phyloP scores from a whole-genome alignment of 208 protist genomes.

The Borovskyia barvae region DNA sequence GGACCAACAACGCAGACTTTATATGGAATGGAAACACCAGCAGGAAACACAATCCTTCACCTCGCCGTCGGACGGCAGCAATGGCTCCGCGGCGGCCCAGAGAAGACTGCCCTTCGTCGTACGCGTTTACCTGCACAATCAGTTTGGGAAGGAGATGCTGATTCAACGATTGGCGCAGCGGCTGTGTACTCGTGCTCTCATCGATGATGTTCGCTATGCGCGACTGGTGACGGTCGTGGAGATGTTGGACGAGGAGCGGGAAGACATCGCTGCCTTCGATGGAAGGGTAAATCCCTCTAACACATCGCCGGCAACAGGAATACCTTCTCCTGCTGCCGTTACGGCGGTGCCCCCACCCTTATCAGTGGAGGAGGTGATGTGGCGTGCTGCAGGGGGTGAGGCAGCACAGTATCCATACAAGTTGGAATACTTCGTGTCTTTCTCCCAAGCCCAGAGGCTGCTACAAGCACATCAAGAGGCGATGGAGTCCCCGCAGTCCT shows the following conservation, averaged over 20 bases:
- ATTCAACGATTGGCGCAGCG: slow-evolving; percentile 57
- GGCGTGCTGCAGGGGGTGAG: slow-evolving; percentile 29
- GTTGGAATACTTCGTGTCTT: slow-evolving; percentile 33
- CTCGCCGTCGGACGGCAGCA: not conserved
- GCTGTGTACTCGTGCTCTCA: slow-evolving; percentile 47
- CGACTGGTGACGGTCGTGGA: slow-evolving; percentile 39
- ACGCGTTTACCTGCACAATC: slow-evolving; percentile 79
- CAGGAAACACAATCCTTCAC: not conserved
- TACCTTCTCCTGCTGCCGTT: not conserved
- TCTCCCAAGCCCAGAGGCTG: slow-evolving; percentile 14
- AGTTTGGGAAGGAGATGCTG: slow-evolving; percentile 78
- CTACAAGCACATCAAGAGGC: not conserved
- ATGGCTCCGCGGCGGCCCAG: not conserved
- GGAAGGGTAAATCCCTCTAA: too few relatives aligned
- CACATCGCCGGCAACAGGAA: not conserved
- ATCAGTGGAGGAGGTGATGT: slow-evolving; percentile 15
- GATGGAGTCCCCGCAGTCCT: too few relatives aligned
- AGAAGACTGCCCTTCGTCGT: slow-evolving; percentile 42
- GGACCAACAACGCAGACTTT: slow-evolving; percentile 41
- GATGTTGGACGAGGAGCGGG: slow-evolving; percentile 26
- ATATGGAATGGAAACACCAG: not conserved
- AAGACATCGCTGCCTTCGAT: too few relatives aligned
- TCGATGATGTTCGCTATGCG: slow-evolving; percentile 55
- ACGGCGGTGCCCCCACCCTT: not conserved
- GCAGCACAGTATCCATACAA: slow-evolving; percentile 29